phyloP scores from a whole-genome alignment of 176 grass and related monocot species.

The Aegilops speltoides region DNA sequence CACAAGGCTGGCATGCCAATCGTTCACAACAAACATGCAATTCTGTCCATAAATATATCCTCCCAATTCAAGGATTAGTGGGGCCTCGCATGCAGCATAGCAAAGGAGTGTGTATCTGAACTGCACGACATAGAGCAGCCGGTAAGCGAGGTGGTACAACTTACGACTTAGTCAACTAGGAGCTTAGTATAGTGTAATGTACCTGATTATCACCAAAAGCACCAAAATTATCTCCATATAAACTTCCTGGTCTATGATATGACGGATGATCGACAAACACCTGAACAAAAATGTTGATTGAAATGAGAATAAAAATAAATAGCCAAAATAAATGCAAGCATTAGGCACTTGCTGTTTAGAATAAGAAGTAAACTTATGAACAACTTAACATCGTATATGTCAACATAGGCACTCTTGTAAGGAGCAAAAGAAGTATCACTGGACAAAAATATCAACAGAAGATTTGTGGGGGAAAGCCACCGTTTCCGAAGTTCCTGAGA shows the following conservation, averaged over 20 bases:
- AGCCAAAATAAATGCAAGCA: background rate
- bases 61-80: constrained; percentile 89
- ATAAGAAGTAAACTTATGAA: background rate
- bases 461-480: background rate
- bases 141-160: background rate
- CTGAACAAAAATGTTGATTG: constrained; percentile 34
- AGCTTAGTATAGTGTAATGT: constrained; percentile 6
- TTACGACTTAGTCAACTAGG: background rate
- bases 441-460: constrained; percentile 1
- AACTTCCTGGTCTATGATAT: constrained; percentile 87
- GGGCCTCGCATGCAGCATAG: constrained; percentile 94
- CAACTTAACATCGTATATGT: background rate
- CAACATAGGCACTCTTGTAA: background rate
- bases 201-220: constrained; percentile 98
- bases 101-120: constrained; percentile 88
- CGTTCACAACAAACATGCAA: constrained; percentile 91
- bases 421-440: background rate
- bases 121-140: constrained; percentile 51
- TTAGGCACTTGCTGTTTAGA: background rate
- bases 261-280: constrained; percentile 91
- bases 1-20: constrained; percentile 99
- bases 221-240: constrained; percentile 85
- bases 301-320: constrained; percentile 10
- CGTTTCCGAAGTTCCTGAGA: background rate
- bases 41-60: constrained; percentile 87